Base-by-base conservation (phyloP, 306 rosid species). In the Quercus suber region DNA sequence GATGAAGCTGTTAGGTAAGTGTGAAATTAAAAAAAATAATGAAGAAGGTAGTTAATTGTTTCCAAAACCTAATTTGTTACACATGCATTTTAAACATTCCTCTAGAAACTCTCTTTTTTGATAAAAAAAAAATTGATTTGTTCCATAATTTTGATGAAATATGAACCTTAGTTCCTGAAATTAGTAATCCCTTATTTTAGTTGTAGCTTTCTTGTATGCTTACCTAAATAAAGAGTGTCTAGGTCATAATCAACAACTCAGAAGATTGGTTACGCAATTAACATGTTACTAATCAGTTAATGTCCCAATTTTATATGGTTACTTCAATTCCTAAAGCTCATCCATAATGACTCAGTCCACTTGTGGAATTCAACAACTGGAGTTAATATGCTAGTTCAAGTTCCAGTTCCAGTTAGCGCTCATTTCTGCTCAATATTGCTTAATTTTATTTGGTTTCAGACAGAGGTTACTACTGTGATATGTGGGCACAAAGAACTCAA, bases 401-500 rank as follows among this genome's bases (percentile, higher is more conserved):
- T 43, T 19, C 72, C 31, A 37, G 51, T 64, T 28, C 31, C 65
- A 20, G 53, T 20, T 33, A 9, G 35, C 51, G 77, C 65, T 21
- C 67, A 56, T 65, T 69, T 43, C 80, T 27, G 11, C 41, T 71
- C 15, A 35, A 49, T 65, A 13, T 71, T 53, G 53, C 49, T 55
- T 68, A 31, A 71, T 71, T 70, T 52, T 59, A 75, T 83, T 61
- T 67, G 37, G 43, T 82, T 81, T 81, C 96, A 95, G 99, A 95
- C 98, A 59, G 97, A 91, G 86, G 98, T 81, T 83, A 82, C 94
- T 19, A 91, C 98, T 71, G 97, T 96, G 82, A 89, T 96, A 67
- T 96, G 97, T 86, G 98, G 94, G 83, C 79, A 83, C 81, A 93
- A 91, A 83, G 99, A 95, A 82, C 87, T 95, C 88, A 80, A 75